Evolutionary conservation across 2,329 filamentous ascomycete genomes (phyloP).

Genomic region (Cladobotryum mycophilum): DNA sequence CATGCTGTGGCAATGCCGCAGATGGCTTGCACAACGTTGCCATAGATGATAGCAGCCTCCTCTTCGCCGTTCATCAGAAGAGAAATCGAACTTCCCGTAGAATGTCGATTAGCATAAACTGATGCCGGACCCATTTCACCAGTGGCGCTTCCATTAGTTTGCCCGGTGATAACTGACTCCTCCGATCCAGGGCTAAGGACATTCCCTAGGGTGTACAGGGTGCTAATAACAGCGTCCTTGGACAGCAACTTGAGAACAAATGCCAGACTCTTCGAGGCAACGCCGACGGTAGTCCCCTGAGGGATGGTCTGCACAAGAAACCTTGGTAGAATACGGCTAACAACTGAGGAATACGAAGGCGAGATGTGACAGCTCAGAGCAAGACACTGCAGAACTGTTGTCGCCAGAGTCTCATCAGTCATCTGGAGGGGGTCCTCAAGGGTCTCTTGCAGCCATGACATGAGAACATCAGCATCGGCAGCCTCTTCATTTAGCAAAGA

Average conservation of each 20-base stretch:
- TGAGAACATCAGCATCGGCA: constrained; percentile 70
- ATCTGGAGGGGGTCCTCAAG: constrained; percentile 76
- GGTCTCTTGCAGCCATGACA: constrained; percentile 80
- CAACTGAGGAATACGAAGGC: constrained; percentile 63
- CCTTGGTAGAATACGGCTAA: constrained; percentile 73
- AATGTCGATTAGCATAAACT: constrained; percentile 49
- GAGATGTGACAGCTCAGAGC: constrained; percentile 74
- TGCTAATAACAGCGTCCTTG: constrained; percentile 90
- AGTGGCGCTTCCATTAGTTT: constrained; percentile 36
- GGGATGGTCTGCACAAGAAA: constrained; percentile 83
- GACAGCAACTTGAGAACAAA: constrained; percentile 76
- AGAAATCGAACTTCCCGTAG: constrained; percentile 72
- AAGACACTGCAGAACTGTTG: constrained; percentile 72
- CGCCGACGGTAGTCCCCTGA: constrained; percentile 59
- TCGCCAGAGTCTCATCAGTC: constrained; percentile 69
- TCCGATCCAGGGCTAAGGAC: constrained; percentile 71
- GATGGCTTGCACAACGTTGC: constrained; percentile 90
- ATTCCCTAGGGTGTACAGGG: constrained; percentile 93
- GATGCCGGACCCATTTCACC: constrained; percentile 33
- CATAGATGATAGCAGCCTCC: constrained; percentile 69
- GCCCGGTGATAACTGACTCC: constrained; percentile 47
- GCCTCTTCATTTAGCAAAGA: constrained; percentile 73
- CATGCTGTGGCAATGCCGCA: constrained; percentile 79
- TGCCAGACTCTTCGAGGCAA: constrained; percentile 81
- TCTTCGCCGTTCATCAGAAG: constrained; percentile 69